A percentile compares a stretch with the other conserved stretches of the same genome.
phyloP scores from a whole-genome alignment of 2,329 filamentous ascomycete species.

The Sporothrix schenckii region DNA sequence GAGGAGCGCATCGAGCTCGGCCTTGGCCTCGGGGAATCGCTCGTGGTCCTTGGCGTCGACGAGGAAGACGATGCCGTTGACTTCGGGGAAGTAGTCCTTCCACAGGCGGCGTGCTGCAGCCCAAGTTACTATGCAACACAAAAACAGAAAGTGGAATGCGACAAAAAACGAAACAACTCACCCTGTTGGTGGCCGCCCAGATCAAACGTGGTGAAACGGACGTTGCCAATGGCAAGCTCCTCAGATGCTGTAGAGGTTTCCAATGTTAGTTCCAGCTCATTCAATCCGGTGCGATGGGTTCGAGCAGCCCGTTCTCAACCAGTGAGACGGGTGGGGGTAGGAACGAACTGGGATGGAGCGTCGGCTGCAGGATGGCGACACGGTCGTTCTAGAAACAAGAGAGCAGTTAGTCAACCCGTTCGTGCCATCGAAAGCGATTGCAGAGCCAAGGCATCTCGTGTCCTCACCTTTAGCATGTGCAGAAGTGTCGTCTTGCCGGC shows the following conservation, averaged over 20 bases:
- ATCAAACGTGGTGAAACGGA: slow-evolving; percentile 93
- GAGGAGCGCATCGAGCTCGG: slow-evolving; percentile 91
- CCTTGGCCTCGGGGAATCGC: slow-evolving; percentile 91
- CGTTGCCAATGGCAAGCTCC: slow-evolving; percentile 89
- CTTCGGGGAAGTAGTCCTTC: slow-evolving; percentile 97
- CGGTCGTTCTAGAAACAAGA: slow-evolving; percentile 73
- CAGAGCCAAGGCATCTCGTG: no score
- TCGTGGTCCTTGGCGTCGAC: slow-evolving; percentile 98
- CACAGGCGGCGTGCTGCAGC: slow-evolving; percentile 81
- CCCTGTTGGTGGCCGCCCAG: slow-evolving; percentile 92
- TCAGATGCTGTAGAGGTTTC: slow-evolving; percentile 66
- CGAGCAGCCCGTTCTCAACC: no score
- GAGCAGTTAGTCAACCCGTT: background rate
- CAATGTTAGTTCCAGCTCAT: background rate
- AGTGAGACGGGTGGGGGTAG: background rate
- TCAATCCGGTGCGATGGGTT: background rate
- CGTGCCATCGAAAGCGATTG: background rate
- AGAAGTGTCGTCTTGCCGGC: slow-evolving; percentile 91
- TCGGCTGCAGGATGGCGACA: slow-evolving; percentile 86
- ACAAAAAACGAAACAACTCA: slow-evolving; percentile 43
- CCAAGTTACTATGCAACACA: background rate
- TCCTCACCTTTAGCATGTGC: slow-evolving; percentile 87
- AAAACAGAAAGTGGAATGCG: background rate
- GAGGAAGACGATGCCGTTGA: slow-evolving; percentile 95
- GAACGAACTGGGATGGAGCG: slow-evolving; percentile 83